A percentile compares a stretch with the other conserved stretches of the same genome.
Conservation (phyloP, 1,284 basidiomycete genomes). For the Ceratobasidium sp. region DNA sequence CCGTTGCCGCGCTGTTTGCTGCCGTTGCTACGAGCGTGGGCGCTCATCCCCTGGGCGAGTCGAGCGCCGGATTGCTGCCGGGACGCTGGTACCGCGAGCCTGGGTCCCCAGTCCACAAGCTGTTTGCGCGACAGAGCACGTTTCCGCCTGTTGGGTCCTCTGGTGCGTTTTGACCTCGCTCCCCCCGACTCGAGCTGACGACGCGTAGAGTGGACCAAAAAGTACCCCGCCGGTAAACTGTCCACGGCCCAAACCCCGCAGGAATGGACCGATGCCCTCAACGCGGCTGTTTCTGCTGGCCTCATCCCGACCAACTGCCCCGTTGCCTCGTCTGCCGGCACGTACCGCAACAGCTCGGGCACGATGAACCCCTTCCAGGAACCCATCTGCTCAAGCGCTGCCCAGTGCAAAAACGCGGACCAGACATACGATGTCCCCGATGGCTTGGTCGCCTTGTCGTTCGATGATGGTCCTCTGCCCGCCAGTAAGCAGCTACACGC, state of each 20-base stretch:
- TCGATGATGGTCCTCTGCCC: conserved; percentile 79
- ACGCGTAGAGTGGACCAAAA: conserved; percentile 40
- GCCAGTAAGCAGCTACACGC: conserved; percentile 48
- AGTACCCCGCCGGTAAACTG: conserved; percentile 49
- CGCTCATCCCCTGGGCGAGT: not conserved
- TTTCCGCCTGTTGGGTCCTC: conserved; percentile 66
- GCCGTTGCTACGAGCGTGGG: not conserved
- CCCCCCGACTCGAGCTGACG: conserved; percentile 6
- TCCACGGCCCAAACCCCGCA: conserved; percentile 56
- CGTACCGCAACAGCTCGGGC: conserved; percentile 44
- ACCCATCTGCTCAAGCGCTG: conserved; percentile 66
- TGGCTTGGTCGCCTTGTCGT: conserved; percentile 56
- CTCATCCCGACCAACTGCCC: conserved; percentile 72
- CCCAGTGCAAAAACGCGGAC: conserved; percentile 61
- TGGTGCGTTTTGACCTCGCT: conserved; percentile 54
- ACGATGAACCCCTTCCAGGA: conserved; percentile 42
- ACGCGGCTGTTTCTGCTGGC: conserved; percentile 65
- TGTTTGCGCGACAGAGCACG: conserved; percentile 60
- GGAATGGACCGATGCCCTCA: conserved; percentile 71
- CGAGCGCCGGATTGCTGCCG: conserved; percentile 50
- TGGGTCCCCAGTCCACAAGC: conserved; percentile 56
- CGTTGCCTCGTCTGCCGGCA: conserved; percentile 55
- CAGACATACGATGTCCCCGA: conserved; percentile 75
- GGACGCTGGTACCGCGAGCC: conserved; percentile 56
- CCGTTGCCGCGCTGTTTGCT: not conserved